These are phyloP conservation scores for Escovopsis sp. DNA, from an alignment of 2,329 filamentous ascomycete species.

Conservation along the genomic window DNA sequence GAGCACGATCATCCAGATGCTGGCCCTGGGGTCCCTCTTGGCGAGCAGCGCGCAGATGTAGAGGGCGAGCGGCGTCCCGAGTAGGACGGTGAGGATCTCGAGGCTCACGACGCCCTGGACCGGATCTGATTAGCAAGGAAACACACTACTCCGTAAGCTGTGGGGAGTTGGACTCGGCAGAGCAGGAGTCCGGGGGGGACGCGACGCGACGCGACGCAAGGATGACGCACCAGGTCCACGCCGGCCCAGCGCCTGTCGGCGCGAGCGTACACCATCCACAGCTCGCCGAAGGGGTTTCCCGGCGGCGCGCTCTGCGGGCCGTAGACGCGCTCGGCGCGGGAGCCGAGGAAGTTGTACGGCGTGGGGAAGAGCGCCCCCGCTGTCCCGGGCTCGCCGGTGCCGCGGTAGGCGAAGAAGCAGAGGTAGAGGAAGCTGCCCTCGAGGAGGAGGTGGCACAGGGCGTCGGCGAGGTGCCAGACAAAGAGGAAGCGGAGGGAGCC, in stretches of 20 bases:
- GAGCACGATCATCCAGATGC: constrained; percentile 48
- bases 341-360: constrained; percentile 37
- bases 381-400: constrained; percentile 15
- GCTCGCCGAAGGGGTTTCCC: constrained; percentile 35
- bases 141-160: too few relatives aligned
- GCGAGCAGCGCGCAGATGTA: constrained; percentile 47
- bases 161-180: too few relatives aligned
- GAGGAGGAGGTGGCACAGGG: constrained; percentile 78
- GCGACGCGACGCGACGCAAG: too few relatives aligned
- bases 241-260: constrained; percentile 51
- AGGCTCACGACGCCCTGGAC: constrained; percentile 43
- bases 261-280: constrained; percentile 56
- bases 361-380: constrained; percentile 28
- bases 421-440: constrained; percentile 89
- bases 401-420: constrained; percentile 60
- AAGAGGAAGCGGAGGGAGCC: constrained; percentile 60
- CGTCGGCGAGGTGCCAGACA: constrained; percentile 90
- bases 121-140: too few relatives aligned
- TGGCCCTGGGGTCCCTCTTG: constrained; percentile 37
- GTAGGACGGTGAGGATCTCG: constrained; percentile 50
- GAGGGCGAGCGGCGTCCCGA: constrained; percentile 44
- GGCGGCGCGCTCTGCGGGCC: constrained; percentile 41
- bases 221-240: constrained; percentile 36
- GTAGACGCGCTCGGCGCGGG: constrained; percentile 31
- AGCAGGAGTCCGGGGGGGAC: too few relatives aligned